Base-by-base conservation (phyloP, 441 rosid species). In the Kokia cookei region DNA sequence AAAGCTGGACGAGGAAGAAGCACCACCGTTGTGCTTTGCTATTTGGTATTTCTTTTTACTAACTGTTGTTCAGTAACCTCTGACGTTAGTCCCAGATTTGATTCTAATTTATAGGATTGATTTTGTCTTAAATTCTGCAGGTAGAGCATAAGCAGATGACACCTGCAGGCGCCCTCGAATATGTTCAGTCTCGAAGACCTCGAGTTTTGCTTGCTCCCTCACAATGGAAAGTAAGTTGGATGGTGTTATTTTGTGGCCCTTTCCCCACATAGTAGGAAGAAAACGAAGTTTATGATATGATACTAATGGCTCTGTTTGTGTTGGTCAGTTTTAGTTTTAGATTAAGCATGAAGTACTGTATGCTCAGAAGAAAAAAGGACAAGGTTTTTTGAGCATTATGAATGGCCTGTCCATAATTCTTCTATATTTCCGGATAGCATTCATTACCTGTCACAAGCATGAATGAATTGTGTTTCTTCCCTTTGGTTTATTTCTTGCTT, bases 1-100 rank as follows among this genome's bases (percentile, higher is more conserved):
- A 93, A 93, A 83, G 96, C 96, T 75, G 96, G 96, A 65, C 86
- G 93, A 2, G 95, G 97, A 73, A 87, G 93, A 80, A 93, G 93
- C 81, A 91, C 97, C 7, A 89, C 93, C 4, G 81, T 93, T 73
- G 95, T 90, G 82, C 90, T 90, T 68, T 93, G 94, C 76, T 93
- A 93, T 81, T 84, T 93, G 96, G 98, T 81, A 83, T 71, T 63
- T 59, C 22, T 19, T 71, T 75, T 50, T 65, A 61, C 47, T 10
- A 42, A 26, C 47, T 45, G 6, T 67, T 53, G 12, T 15, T 6
- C 29, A 13, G 35, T n/a, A 11, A 7, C 15, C 51, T 35, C 58
- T 62, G 8, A 19, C 27, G 4, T 19, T 53, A 50, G 73, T 59
- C 58, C 37, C 62, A 26, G 43, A 37, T 67, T 45, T 45, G 12